Evolutionary conservation across 164 flowering plant species (phyloP).

Genomic region (Malania oleifera): DNA sequence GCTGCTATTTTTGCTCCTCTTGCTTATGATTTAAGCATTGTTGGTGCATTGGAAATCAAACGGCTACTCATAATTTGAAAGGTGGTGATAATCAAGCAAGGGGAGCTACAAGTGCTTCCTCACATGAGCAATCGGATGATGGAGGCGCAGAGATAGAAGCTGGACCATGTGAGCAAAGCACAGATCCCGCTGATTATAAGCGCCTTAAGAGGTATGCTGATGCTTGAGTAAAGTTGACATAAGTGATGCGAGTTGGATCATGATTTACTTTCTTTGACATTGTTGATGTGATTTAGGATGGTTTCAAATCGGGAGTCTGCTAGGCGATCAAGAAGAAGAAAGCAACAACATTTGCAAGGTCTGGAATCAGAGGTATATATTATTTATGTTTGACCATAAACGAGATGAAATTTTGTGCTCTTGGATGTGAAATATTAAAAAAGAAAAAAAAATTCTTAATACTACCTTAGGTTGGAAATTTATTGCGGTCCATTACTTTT

Average conservation of each 20-base stretch:
- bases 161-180: conserved; percentile 61
- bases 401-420: too few species aligned
- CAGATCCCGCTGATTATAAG: conserved; percentile 31
- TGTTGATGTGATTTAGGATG: conserved; percentile 41
- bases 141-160: conserved; percentile 60
- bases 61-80: conserved; percentile 41
- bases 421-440: too few species aligned
- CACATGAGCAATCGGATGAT: conserved; percentile 55
- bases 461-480: too few species aligned
- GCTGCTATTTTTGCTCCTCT: background rate
- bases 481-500: too few species aligned
- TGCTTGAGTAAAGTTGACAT: background rate
- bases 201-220: conserved; percentile 51
- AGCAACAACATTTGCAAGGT: conserved; percentile 66
- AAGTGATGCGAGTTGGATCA: background rate
- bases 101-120: conserved; percentile 52
- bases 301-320: conserved; percentile 83
- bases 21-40: conserved; percentile 9
- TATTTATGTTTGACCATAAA: background rate
- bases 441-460: too few species aligned
- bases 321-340: conserved; percentile 75
- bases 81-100: conserved; percentile 27
- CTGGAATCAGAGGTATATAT: conserved; percentile 61
- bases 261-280: background rate
- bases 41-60: conserved; percentile 14